Percentiles rank a stretch among this genome's conserved stretches.
Conservation (phyloP, 441 rosid species). For the Capsella rubella region DNA sequence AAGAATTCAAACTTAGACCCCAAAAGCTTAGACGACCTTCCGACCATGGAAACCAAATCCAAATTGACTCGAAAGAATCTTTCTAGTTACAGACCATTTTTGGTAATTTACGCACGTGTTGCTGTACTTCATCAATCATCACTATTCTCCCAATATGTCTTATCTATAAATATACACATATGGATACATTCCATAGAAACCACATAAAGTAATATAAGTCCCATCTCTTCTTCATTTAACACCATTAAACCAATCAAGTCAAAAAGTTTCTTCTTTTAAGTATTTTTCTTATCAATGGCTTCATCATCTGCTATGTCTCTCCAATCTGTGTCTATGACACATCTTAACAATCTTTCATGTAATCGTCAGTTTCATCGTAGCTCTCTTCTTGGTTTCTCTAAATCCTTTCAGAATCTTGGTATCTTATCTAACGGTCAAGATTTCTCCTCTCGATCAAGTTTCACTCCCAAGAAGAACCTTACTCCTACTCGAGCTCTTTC, state of each 20-base stretch:
- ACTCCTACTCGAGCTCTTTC: neutral
- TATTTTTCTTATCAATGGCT: constrained; percentile 30
- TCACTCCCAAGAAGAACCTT: constrained; percentile 23
- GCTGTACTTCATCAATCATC: neutral
- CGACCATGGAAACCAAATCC: constrained; percentile 9
- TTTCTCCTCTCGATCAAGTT: constrained; percentile 24
- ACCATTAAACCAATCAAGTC: neutral
- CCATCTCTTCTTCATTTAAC: neutral
- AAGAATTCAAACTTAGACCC: neutral
- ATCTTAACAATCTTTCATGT: constrained; percentile 25
- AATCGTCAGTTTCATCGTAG: constrained; percentile 9
- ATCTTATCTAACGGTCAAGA: constrained; percentile 38
- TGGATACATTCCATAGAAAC: constrained; percentile 4
- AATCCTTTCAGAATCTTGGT: constrained; percentile 18
- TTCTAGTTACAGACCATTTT: neutral
- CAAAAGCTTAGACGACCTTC: neutral
- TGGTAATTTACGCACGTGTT: constrained; percentile 13
- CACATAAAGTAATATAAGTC: constrained; percentile 5
- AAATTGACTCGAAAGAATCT: neutral
- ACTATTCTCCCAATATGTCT: neutral
- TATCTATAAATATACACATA: neutral
- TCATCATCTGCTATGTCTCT: constrained; percentile 31
- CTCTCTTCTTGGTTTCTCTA: constrained; percentile 25
- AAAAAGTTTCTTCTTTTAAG: neutral
- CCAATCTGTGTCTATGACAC: constrained; percentile 29